A percentile compares a stretch with the other conserved stretches of the same genome.
Conservation (phyloP, 1,139 yeast species). For the Tardiomyces digboiensis region DNA sequence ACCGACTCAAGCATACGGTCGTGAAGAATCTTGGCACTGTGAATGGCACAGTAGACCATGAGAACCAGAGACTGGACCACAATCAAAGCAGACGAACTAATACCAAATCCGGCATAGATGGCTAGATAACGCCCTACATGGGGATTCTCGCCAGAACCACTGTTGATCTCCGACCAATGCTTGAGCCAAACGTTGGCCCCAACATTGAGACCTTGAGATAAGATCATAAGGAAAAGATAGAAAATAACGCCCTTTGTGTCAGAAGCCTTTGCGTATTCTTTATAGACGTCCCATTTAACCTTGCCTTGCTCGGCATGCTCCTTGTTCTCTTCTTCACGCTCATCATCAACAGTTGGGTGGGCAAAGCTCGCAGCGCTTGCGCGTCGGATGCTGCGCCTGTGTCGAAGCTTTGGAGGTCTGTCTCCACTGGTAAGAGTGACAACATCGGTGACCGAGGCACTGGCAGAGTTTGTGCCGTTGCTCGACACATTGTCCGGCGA, state of each 20-base stretch:
- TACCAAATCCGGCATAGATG: conserved; percentile 66
- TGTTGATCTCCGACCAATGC: conserved; percentile 93
- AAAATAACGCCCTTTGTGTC: conserved; percentile 58
- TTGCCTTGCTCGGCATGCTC: conserved; percentile 92
- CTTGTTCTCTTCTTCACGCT: conserved; percentile 18
- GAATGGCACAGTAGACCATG: conserved; percentile 80
- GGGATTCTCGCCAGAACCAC: conserved; percentile 61
- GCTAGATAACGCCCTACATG: conserved; percentile 59
- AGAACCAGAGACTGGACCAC: conserved; percentile 61
- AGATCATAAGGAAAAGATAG: conserved; percentile 36
- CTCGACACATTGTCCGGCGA: not conserved
- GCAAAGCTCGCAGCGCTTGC: conserved; percentile 15
- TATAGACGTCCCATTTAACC: conserved; percentile 83
- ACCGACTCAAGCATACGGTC: conserved; percentile 72
- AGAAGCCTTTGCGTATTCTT: conserved; percentile 81
- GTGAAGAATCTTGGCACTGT: conserved; percentile 74
- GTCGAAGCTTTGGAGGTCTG: not conserved
- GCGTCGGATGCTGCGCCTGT: conserved; percentile 17
- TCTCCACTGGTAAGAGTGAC: not conserved
- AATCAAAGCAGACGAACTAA: conserved; percentile 50
- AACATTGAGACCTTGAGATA: conserved; percentile 54
- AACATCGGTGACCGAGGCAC: not conserved
- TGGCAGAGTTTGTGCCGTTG: not conserved
- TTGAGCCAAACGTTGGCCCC: conserved; percentile 83
- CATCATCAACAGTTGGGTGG: conserved; percentile 26